A percentile compares a stretch with the other conserved stretches of the same genome.
These are phyloP conservation scores for Colletotrichum shisoi DNA, from an alignment of 2,329 filamentous ascomycete genomes.

Conservation along the genomic window DNA sequence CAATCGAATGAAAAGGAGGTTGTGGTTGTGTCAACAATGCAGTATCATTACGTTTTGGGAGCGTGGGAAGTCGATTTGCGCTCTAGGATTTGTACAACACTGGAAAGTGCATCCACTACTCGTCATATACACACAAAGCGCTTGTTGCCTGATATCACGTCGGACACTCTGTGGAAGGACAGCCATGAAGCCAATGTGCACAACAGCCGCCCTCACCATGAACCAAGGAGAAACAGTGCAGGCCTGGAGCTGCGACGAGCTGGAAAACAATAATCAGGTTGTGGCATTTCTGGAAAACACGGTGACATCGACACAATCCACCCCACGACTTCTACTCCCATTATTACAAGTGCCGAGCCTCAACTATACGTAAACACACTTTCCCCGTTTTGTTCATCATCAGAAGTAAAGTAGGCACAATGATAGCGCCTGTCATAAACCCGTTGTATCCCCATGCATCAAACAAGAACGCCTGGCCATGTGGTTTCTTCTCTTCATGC, in stretches of 20 bases:
- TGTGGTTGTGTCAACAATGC: background rate
- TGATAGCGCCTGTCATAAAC: slow-evolving; percentile 35
- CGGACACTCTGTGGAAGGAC: background rate
- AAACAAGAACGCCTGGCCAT: slow-evolving; percentile 32
- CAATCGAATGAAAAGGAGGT: background rate
- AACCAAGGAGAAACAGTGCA: background rate
- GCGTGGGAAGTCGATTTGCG: background rate
- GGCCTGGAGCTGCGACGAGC: background rate
- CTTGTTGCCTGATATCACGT: background rate
- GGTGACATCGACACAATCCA: slow-evolving; percentile 10
- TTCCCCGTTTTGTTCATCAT: slow-evolving; percentile 24
- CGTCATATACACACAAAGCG: slow-evolving; percentile 1
- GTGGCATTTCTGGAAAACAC: slow-evolving; percentile 1
- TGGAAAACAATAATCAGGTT: slow-evolving; percentile 9
- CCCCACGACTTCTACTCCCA: slow-evolving; percentile 13
- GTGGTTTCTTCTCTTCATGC: slow-evolving; percentile 48
- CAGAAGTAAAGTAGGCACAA: slow-evolving; percentile 19
- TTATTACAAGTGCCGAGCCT: slow-evolving; percentile 36
- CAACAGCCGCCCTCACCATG: background rate
- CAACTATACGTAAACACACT: slow-evolving; percentile 10
- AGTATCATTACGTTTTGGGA: background rate
- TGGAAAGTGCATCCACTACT: slow-evolving; percentile 1
- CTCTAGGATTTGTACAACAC: slow-evolving; percentile 13
- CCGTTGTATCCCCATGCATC: slow-evolving; percentile 31
- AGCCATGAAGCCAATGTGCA: background rate